Evolutionary conservation across 768 basidiomycete species (phyloP).

Genomic region (Leucosporidium creatinivorum): DNA sequence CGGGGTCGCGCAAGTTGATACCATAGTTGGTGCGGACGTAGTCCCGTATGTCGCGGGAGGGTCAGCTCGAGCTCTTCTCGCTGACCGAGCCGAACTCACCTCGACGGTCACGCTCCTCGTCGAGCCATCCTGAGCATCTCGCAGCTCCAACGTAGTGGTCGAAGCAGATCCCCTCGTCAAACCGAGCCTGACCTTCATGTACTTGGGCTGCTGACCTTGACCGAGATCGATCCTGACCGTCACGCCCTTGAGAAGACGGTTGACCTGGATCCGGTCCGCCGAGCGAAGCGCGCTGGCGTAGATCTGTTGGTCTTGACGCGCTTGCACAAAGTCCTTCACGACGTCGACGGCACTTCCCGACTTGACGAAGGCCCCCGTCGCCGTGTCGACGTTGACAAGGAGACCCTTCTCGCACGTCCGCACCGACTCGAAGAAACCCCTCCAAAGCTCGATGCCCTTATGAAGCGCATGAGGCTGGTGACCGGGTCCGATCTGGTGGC

Average conservation of each 20-base stretch:
- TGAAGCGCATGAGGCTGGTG: background rate
- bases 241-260: conserved; percentile 1
- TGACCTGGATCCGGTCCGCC: background rate
- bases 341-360: background rate
- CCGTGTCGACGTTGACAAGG: conserved; percentile 17
- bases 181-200: background rate
- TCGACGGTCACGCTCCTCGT: background rate
- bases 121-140: too few relatives aligned
- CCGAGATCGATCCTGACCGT: background rate
- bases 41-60: background rate
- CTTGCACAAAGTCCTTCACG: background rate
- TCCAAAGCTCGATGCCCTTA: conserved; percentile 1
- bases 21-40: background rate
- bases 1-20: conserved; percentile 1
- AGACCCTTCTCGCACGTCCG: background rate
- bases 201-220: too few relatives aligned
- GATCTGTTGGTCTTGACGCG: background rate
- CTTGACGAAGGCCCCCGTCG: conserved; percentile 6
- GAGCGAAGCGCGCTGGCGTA: background rate
- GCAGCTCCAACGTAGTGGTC: too few relatives aligned
- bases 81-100: background rate
- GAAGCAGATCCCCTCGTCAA: background rate
- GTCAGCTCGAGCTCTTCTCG: too few relatives aligned
- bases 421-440: conserved; percentile 12
- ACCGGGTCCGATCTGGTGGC: background rate